These are phyloP conservation scores for Pseudomonodictys pantanalensis DNA, from an alignment of 495 filamentous ascomycete genomes.

Conservation along the genomic window DNA sequence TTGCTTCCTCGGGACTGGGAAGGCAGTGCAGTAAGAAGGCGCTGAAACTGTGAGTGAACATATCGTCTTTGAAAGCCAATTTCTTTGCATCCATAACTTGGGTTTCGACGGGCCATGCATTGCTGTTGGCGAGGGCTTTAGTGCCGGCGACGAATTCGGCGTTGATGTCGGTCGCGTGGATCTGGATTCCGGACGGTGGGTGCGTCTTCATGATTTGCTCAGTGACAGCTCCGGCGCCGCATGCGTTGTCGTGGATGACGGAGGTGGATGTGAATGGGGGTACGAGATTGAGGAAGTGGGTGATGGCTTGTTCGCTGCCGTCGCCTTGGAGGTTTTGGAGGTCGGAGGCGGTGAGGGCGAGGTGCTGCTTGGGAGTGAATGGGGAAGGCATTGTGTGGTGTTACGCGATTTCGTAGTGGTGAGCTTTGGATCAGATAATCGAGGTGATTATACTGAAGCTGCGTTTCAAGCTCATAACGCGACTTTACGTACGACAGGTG, in stretches of 20 bases:
- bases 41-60: constrained; percentile 26
- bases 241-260: constrained; percentile 38
- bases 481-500: too few relatives aligned
- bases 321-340: constrained; percentile 5
- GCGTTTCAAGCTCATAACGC: too few relatives aligned
- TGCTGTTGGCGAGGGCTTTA: not conserved
- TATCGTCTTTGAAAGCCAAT: constrained; percentile 18
- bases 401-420: too few relatives aligned
- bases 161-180: constrained; percentile 34
- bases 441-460: too few relatives aligned
- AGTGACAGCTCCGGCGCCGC: constrained; percentile 35
- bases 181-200: constrained; percentile 17
- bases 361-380: constrained; percentile 12
- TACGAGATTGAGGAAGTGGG: constrained; percentile 1
- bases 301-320: not conserved
- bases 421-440: too few relatives aligned
- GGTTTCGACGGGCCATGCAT: constrained; percentile 12
- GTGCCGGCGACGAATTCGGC: not conserved
- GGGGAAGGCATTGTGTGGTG: too few relatives aligned
- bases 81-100: not conserved
- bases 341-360: not conserved
- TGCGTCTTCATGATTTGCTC: constrained; percentile 20
- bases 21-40: constrained; percentile 24
- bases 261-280: not conserved
- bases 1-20: not conserved